Evolutionary conservation across 2,329 filamentous ascomycete species (phyloP), one percentile per base, ranked within the genome.

Genomic region (Ophiostoma pallidulum): DNA sequence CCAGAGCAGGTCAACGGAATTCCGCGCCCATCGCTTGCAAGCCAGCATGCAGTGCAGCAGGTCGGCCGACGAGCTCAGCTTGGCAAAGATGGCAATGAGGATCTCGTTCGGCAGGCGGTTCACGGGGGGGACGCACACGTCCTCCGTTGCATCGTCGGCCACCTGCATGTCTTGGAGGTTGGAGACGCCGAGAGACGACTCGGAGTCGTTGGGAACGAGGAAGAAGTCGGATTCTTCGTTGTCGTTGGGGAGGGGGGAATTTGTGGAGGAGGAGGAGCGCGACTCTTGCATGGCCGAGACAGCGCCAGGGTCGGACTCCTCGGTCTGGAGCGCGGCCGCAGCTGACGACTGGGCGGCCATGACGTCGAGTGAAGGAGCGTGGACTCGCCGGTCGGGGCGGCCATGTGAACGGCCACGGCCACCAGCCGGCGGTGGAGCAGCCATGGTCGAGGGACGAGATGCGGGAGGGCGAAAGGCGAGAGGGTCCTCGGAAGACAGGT

Each of bases 141-240:
- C 45, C 7, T 29, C 45, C 7, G 31, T 41, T 5, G 9, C 20
- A 9, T 83, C 80, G 56, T 80, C 78, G 57, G 75, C 75, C 54
- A 79, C 79, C 61, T 75, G 82, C 76, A 82, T 84, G 59, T 88
- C 84, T 60, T 82, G 81, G 50, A 88, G 75, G 51, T 84, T 84
- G 39, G 85, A 84, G 29, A 88, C 79, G 45, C 88, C 89, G 48
- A 96, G 76, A 1, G 91, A 96, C 1, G 91, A 96, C 63, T 92
- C 78, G 4, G 91, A 96, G 68, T 96, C 91, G 69, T 96, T 95
- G 58, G 85, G 83, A 49, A 76, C 78, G 62, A 85, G 83, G 65
- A 92, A 92, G 66, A 92, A 95, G 67, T 96, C 91, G 57, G 89
- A 94, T 67, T 96, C 91, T 61, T 90, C 85, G 66, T 94, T 88